Conservation (phyloP, 345 rosid species). For the Melaleuca alternifolia region DNA sequence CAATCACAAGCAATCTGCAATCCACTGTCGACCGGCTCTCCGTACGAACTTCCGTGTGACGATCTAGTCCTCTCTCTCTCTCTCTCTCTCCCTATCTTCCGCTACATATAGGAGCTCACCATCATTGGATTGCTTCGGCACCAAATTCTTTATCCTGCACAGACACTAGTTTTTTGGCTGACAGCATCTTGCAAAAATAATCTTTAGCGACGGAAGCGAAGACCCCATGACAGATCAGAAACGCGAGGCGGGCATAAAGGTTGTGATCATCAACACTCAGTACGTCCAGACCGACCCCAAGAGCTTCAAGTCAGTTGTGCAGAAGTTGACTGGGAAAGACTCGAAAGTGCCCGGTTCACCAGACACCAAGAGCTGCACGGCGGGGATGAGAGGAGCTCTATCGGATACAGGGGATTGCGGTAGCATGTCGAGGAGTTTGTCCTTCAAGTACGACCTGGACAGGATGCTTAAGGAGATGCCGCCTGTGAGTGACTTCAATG, state of each 20-base stretch:
- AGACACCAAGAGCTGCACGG: no score
- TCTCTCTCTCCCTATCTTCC: background rate
- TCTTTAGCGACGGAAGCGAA: background rate
- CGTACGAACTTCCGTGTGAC: background rate
- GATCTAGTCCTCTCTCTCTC: background rate
- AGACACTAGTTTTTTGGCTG: background rate
- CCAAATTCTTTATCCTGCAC: background rate
- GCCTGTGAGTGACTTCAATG: slow-evolving; percentile 13
- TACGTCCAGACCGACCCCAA: slow-evolving; percentile 35
- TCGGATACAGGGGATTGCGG: background rate
- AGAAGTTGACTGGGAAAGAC: slow-evolving; percentile 42
- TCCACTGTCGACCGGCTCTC: background rate
- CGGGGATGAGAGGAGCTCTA: background rate
- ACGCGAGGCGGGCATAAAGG: slow-evolving; percentile 12
- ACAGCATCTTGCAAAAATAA: background rate
- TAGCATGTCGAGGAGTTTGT: slow-evolving; percentile 8
- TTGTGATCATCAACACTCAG: slow-evolving; percentile 34
- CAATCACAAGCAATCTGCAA: background rate
- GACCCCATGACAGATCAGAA: background rate
- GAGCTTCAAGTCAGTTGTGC: slow-evolving; percentile 50
- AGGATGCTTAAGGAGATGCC: slow-evolving; percentile 35
- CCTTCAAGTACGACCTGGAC: slow-evolving; percentile 26
- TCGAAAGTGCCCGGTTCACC: slow-evolving; percentile 17
- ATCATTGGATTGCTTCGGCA: background rate
- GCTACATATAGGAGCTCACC: background rate